phyloP scores from a whole-genome alignment of 257 asterid genomes.

The Dorcoceras hygrometricum region DNA sequence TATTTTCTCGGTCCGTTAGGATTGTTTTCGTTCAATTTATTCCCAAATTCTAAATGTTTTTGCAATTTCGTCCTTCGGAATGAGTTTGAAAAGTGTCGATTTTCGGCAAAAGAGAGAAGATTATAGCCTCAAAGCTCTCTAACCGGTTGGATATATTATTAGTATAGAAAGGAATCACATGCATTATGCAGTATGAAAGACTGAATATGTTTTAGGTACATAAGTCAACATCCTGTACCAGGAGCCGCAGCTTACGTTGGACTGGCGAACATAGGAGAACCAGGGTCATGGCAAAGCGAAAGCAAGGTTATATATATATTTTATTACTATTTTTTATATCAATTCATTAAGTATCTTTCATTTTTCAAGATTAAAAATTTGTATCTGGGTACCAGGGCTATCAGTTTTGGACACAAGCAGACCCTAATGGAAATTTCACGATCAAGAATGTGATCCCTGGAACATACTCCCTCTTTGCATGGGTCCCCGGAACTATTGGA shows the following conservation, averaged over 20 bases:
- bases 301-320: conserved; percentile 28
- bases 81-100: no score
- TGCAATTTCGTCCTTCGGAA: no score
- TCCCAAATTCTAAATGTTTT: no score
- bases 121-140: no score
- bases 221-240: background rate
- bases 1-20: no score
- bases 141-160: no score
- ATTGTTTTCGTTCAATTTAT: no score
- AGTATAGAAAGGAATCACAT: no score
- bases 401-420: conserved; percentile 47
- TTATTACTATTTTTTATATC: no score
- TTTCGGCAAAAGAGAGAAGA: no score
- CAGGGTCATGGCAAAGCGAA: conserved; percentile 45
- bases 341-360: background rate
- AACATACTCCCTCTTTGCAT: conserved; percentile 38
- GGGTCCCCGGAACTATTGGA: conserved; percentile 45
- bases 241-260: conserved; percentile 32
- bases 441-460: conserved; percentile 32
- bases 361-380: background rate
- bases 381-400: conserved; percentile 30
- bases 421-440: conserved; percentile 29
- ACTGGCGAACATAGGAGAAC: conserved; percentile 31
- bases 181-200: no score
- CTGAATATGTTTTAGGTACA: conserved; percentile 31